A percentile compares a stretch with the other conserved stretches of the same genome.
phyloP scores from a whole-genome alignment of 306 rosid species.

The Hippophae rhamnoides region DNA sequence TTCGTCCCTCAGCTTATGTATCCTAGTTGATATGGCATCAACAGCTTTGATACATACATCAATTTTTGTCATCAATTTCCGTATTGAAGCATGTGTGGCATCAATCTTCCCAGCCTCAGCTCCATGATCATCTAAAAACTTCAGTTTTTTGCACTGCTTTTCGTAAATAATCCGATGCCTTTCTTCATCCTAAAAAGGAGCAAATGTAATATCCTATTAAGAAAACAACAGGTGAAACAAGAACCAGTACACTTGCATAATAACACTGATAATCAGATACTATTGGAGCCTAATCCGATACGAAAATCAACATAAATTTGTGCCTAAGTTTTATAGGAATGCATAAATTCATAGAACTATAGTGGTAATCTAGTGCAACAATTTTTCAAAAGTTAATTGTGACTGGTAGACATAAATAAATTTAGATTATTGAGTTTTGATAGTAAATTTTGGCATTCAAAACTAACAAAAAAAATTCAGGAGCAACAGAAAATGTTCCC shows the following conservation, averaged over 20 bases:
- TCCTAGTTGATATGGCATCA: slow-evolving; percentile 64
- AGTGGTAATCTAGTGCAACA: too few relatives aligned
- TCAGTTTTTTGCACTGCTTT: slow-evolving; percentile 71
- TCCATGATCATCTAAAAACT: slow-evolving; percentile 67
- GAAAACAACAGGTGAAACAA: slow-evolving; percentile 9
- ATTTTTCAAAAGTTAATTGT: too few relatives aligned
- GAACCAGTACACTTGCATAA: background rate
- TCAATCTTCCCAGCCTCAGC: slow-evolving; percentile 84
- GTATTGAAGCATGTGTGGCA: slow-evolving; percentile 65
- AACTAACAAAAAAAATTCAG: too few relatives aligned
- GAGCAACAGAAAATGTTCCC: too few relatives aligned
- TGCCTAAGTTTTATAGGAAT: too few relatives aligned
- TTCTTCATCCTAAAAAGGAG: slow-evolving; percentile 73
- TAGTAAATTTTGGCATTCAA: too few relatives aligned
- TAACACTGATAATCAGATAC: too few relatives aligned
- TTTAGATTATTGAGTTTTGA: too few relatives aligned
- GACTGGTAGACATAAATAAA: too few relatives aligned
- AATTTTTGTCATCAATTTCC: slow-evolving; percentile 65
- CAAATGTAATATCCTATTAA: slow-evolving; percentile 16
- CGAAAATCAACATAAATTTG: too few relatives aligned
- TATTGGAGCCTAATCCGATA: too few relatives aligned
- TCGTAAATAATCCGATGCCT: slow-evolving; percentile 67
- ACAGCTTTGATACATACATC: slow-evolving; percentile 70
- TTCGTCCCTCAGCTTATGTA: slow-evolving; percentile 79
- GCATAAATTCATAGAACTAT: too few relatives aligned